Percentiles rank a stretch among this genome's conserved stretches.
These are phyloP conservation scores for Amaranthus palmeri DNA, from an alignment of 148 eudicot species.

Conservation along the genomic window DNA sequence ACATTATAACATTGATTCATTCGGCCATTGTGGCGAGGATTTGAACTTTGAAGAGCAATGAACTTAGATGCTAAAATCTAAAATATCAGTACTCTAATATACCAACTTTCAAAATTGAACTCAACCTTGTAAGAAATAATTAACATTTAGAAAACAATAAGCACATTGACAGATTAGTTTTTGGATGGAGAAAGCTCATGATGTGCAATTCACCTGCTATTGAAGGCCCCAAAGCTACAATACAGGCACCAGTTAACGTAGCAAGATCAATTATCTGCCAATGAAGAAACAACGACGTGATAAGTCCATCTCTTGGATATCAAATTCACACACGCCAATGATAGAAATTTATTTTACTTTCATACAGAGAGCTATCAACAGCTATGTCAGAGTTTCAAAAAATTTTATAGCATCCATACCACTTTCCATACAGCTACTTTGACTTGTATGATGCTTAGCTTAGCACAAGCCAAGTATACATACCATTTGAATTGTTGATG, in stretches of 20 bases:
- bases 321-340: neutral
- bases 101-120: neutral
- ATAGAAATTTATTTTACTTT: too few species aligned
- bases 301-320: slow-evolving; percentile 1
- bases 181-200: neutral
- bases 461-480: neutral
- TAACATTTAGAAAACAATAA: neutral
- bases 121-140: neutral
- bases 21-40: neutral
- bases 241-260: slow-evolving; percentile 85
- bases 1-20: neutral
- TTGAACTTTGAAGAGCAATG: neutral
- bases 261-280: slow-evolving; percentile 91
- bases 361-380: too few species aligned
- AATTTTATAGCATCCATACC: neutral
- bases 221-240: slow-evolving; percentile 87
- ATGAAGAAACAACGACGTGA: slow-evolving; percentile 2
- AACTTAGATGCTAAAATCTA: neutral
- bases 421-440: neutral
- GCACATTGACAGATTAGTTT: neutral
- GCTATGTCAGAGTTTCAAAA: too few species aligned
- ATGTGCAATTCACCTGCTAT: slow-evolving; percentile 63
- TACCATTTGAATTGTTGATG: too few species aligned
- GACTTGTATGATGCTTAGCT: neutral
- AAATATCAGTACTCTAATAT: neutral